These are phyloP conservation scores for Sclerotinia subarctica DNA, from an alignment of 2,329 filamentous ascomycete genomes.

Conservation along the genomic window DNA sequence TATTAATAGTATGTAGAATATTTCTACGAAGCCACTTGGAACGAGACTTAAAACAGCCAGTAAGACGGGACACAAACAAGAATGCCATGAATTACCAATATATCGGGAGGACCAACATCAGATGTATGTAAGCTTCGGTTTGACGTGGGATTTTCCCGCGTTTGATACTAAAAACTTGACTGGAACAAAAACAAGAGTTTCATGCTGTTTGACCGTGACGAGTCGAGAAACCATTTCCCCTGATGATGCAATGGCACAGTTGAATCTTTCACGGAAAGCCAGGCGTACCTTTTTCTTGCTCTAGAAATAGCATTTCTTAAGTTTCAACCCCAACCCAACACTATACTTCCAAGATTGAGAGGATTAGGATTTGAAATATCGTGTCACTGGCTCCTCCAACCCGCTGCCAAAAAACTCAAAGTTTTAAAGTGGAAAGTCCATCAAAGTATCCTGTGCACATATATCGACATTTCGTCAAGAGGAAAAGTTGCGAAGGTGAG, in stretches of 20 bases:
- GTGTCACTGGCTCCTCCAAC: neutral
- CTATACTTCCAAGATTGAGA: neutral
- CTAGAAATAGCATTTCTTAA: neutral
- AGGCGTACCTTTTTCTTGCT: neutral
- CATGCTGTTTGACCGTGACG: neutral
- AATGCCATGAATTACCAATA: neutral
- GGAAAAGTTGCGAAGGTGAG: neutral
- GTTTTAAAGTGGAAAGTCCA: neutral
- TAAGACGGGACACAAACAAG: neutral
- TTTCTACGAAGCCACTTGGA: neutral
- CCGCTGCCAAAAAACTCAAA: neutral
- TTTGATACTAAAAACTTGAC: neutral
- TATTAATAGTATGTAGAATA: neutral
- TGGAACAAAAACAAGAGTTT: neutral
- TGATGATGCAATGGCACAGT: neutral
- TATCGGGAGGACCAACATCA: neutral
- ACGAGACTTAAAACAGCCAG: neutral
- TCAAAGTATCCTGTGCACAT: neutral
- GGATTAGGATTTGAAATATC: no score
- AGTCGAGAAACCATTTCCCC: neutral
- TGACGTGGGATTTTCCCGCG: neutral
- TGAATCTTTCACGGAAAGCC: neutral
- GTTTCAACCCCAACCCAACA: neutral
- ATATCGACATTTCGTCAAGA: neutral
- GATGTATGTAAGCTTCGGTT: neutral